Evolutionary conservation across 2,329 filamentous ascomycete genomes (phyloP), one percentile per base, ranked within the genome.

Genomic region (Calonectria hawksworthii): DNA sequence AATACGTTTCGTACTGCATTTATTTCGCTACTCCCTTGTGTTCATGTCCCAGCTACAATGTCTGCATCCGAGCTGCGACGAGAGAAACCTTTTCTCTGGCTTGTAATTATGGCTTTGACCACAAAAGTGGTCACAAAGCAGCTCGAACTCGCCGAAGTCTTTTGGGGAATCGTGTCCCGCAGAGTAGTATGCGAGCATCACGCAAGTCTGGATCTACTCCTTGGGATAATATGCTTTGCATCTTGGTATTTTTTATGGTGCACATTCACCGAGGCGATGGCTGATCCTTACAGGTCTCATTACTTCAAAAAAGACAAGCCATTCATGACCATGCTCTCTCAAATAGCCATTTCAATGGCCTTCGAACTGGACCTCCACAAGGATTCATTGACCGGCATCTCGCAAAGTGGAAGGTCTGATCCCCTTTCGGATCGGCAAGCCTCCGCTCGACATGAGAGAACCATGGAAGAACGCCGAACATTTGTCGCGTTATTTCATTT

Each of bases 321-420:
- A 0, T 85, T 85, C 50, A 82, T 87, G 59, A 83, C 80, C 7
- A 79, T 85, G 59, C 79, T 84, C 13, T 80, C 83, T 10, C 84
- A 84, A 41, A 74, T 88, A 32, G 84, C 84, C 3, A 78, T 84
- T 10, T 81, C 85, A 0, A 73, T 88, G 1, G 81, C 86, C 1
- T 83, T 82, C 6, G 87, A 88, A 56, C 79, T 88, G 3, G 83
- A 83, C 4, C 81, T 88, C n/a, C 74, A 83, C 21, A 69, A 66
- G 59, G 67, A 77, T 16, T 72, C 75, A 1, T 10, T 63, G 2
- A 10, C 64, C 11, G 65, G 13, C 21, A 59, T 16, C 9, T 8
- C 52, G 8, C 41, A 26, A 9, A 41, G 64, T n/a, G 54, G 38
- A 32, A 63, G 65, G n/a, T 38, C 36, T 10, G 52, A 67, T 9